Conservation (phyloP, 2,329 filamentous ascomycete genomes). For the Colletotrichum endophyticum region DNA sequence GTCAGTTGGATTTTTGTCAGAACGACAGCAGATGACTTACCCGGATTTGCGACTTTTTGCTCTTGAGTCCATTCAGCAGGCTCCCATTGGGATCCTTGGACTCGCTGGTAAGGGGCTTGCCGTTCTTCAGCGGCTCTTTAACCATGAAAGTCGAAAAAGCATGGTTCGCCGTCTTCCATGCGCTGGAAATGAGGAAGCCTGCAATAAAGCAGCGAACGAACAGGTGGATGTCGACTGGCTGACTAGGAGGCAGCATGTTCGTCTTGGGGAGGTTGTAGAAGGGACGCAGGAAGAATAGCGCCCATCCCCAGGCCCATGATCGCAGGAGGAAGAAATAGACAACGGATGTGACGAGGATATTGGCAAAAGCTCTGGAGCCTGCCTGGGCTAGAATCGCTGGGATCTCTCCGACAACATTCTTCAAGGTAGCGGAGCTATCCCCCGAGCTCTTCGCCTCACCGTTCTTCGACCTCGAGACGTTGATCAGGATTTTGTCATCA, state of each 20-base stretch:
- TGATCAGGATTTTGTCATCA: slow-evolving; percentile 69
- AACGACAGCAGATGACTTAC: slow-evolving; percentile 43
- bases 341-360: slow-evolving; percentile 52
- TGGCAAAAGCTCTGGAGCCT: slow-evolving; percentile 42
- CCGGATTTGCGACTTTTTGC: slow-evolving; percentile 79
- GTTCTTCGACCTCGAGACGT: slow-evolving; percentile 33
- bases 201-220: slow-evolving; percentile 63
- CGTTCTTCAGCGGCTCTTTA: slow-evolving; percentile 82
- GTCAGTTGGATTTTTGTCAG: background rate
- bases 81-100: slow-evolving; percentile 93
- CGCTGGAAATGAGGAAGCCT: slow-evolving; percentile 68
- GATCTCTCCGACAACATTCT: slow-evolving; percentile 41
- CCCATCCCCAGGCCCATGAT: slow-evolving; percentile 68
- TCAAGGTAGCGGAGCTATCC: slow-evolving; percentile 28
- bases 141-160: slow-evolving; percentile 83
- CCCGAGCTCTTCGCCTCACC: slow-evolving; percentile 8
- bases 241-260: slow-evolving; percentile 64
- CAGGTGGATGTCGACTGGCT: slow-evolving; percentile 62
- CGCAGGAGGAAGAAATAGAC: slow-evolving; percentile 70
- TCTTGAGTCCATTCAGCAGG: slow-evolving; percentile 81
- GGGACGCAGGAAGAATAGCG: slow-evolving; percentile 72
- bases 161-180: slow-evolving; percentile 80
- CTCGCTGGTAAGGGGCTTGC: slow-evolving; percentile 81
- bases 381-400: slow-evolving; percentile 42
- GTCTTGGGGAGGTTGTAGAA: slow-evolving; percentile 79